Conservation (phyloP, 768 basidiomycete genomes). For the Termitomyces sp. region DNA sequence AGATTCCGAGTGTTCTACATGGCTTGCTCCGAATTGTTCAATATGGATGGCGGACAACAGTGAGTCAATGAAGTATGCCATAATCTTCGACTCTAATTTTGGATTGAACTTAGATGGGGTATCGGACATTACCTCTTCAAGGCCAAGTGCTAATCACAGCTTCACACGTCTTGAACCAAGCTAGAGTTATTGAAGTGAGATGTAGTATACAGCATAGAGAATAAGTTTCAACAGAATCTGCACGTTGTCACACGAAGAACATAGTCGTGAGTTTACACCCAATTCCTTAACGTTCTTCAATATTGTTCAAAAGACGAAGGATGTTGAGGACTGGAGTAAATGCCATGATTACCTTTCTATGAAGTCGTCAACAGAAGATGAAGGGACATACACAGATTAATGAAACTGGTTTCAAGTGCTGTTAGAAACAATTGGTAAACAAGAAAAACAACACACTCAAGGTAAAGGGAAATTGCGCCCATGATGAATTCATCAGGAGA, state of each 20-base stretch:
- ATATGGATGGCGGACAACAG: constrained; percentile 53
- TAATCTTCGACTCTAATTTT: not conserved
- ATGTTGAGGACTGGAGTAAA: constrained; percentile 66
- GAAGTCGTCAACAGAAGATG: not conserved
- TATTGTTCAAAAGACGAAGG: constrained; percentile 69
- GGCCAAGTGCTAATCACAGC: constrained; percentile 11
- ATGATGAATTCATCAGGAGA: constrained; percentile 93
- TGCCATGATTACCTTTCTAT: constrained; percentile 6
- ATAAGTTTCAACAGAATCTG: not conserved
- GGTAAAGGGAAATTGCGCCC: constrained; percentile 88
- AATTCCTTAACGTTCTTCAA: constrained; percentile 39
- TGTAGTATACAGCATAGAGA: constrained; percentile 6
- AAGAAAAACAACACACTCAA: constrained; percentile 59
- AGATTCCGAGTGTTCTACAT: constrained; percentile 71
- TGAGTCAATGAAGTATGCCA: constrained; percentile 29
- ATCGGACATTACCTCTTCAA: constrained; percentile 54
- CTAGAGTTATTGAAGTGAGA: not conserved
- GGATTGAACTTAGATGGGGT: constrained; percentile 38
- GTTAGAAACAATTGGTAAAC: constrained; percentile 1
- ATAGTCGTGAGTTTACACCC: not conserved
- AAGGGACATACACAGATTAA: constrained; percentile 72
- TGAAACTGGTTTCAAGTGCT: constrained; percentile 46
- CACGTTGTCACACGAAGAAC: not conserved
- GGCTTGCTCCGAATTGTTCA: constrained; percentile 67
- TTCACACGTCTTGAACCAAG: too few relatives aligned